Percentiles rank a stretch among this genome's conserved stretches.
These are phyloP conservation scores for Ogataea philodendri DNA, from an alignment of 805 yeast species.

Conservation along the genomic window DNA sequence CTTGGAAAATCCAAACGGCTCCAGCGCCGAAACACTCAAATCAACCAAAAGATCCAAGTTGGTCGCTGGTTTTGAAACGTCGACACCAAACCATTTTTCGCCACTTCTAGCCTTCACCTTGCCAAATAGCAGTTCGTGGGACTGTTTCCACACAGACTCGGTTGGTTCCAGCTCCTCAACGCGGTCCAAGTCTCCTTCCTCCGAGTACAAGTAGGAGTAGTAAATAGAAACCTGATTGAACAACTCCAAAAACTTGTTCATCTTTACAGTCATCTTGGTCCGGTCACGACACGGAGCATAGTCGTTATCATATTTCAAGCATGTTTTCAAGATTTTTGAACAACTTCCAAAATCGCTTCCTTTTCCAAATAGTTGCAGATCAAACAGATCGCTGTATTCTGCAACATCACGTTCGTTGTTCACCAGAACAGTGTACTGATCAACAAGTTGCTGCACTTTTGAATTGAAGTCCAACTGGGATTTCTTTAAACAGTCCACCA, in stretches of 20 bases:
- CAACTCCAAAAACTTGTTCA: constrained; percentile 39
- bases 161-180: constrained; percentile 39
- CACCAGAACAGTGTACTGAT: constrained; percentile 26
- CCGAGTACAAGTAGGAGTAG: constrained; percentile 37
- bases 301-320: constrained; percentile 79
- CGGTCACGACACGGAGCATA: constrained; percentile 53
- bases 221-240: constrained; percentile 45
- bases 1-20: constrained; percentile 24
- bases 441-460: constrained; percentile 23
- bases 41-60: constrained; percentile 30
- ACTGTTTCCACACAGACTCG: constrained; percentile 41
- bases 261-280: constrained; percentile 52
- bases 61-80: constrained; percentile 15
- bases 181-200: constrained; percentile 27
- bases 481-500: constrained; percentile 29
- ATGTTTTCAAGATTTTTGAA: constrained; percentile 39
- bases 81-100: constrained; percentile 19
- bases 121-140: constrained; percentile 34
- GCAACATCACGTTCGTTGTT: constrained; percentile 22
- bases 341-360: constrained; percentile 16
- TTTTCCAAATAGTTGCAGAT: constrained; percentile 30
- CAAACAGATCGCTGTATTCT: constrained; percentile 27
- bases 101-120: constrained; percentile 24
- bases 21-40: constrained; percentile 15
- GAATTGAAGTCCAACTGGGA: constrained; percentile 15